Base-by-base conservation (phyloP, 2,329 filamentous ascomycete species). In the Grosmannia serpens region DNA sequence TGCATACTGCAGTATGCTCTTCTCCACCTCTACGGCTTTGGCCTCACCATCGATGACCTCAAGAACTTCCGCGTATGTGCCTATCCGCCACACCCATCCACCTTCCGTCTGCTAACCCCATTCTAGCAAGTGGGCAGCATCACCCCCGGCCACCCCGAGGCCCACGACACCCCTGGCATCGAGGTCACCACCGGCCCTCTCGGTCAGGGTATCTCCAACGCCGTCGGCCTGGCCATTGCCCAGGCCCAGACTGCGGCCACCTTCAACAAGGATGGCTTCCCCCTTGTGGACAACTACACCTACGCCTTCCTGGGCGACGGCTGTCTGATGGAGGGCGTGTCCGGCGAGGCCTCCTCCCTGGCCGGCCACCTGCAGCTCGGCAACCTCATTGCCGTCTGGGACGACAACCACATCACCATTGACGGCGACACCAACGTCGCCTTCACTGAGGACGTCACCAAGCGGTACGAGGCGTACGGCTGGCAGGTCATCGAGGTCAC, bases 1-100 rank as follows among this genome's bases (percentile, higher is more conserved):
- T 99, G 94, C 84, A 96, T 99, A 91, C 89, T 99, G 62, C 94
- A 96, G 75, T 99, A 99, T 86, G 88, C 92, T 70, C 84, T 99
- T 67, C 88, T 99, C 69, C 94, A 99, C 81, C 82, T 99, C 59
- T 96, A 91, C 76, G 94, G 94, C 74, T 99, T 95, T 74, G 83
- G 77, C 64, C 68, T 99, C 67, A 83, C 83, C 70, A 80, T 99
- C 62, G 89, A 99, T 70, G 94, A 97, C 77, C 75, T 99, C 67
- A 99, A 97, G 85, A 77, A 80, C 68, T 99, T 99, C 89, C 88
- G 94, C 75, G 91, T 96, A 84, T 75, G 89, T 29, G 27, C 22
- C 35, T 3, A 17, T 44, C 7, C 41, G 3, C n/a, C 31, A 9
- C 3, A 24, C 38, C 15, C 26, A 33, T 31, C 13, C 11, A 1